Evolutionary conservation across 345 rosid genomes (phyloP).

Genomic region (Arabis alpina): DNA sequence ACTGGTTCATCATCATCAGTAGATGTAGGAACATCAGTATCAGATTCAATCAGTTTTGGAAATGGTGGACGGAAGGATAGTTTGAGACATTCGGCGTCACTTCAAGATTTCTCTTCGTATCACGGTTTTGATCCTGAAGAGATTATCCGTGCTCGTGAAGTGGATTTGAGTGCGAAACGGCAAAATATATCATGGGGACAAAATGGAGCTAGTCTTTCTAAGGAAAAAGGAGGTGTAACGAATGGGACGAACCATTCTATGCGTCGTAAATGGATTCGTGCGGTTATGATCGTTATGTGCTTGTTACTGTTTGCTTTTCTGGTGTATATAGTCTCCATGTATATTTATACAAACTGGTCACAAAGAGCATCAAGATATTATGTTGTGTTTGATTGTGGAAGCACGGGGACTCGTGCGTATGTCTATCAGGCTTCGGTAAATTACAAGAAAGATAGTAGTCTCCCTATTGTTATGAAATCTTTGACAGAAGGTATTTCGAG

Average conservation of each 20-base stretch:
- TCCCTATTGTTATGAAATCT: constrained; percentile 72
- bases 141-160: constrained; percentile 38
- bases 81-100: constrained; percentile 80
- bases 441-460: constrained; percentile 60
- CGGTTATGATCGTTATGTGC: constrained; percentile 56
- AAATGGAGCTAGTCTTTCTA: constrained; percentile 77
- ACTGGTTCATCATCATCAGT: constrained; percentile 53
- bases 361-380: constrained; percentile 75
- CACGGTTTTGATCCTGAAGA: constrained; percentile 62
- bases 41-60: constrained; percentile 45
- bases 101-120: constrained; percentile 82
- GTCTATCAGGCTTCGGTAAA: constrained; percentile 76
- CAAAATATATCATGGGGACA: constrained; percentile 47
- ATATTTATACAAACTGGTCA: constrained; percentile 74
- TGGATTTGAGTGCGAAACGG: constrained; percentile 6
- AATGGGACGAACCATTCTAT: constrained; percentile 48
- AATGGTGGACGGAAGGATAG: constrained; percentile 55
- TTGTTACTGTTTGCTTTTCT: constrained; percentile 60
- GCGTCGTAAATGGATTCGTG: constrained; percentile 66
- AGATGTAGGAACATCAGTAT: constrained; percentile 44
- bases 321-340: constrained; percentile 59
- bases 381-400: constrained; percentile 97
- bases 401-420: constrained; percentile 95
- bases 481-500: constrained; percentile 71
- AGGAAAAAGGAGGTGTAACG: constrained; percentile 63